phyloP scores from a whole-genome alignment of 371 early-diverging fungal genomes.

The Lichtheimia hyalospora region DNA sequence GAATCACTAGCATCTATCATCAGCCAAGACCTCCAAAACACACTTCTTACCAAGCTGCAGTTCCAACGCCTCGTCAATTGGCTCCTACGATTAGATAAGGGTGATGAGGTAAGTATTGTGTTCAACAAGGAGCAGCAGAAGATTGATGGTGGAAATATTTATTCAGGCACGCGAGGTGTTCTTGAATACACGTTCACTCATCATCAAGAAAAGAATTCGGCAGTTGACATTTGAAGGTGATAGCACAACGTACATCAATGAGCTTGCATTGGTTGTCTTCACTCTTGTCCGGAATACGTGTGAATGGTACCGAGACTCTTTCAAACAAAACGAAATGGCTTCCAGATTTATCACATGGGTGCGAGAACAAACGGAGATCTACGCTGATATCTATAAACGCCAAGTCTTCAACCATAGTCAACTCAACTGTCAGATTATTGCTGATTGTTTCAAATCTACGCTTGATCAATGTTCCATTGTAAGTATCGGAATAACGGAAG shows the following conservation, averaged over 20 bases:
- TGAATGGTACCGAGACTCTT: conserved; percentile 91
- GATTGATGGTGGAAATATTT: neutral
- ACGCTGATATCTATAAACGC: conserved; percentile 81
- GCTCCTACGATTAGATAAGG: conserved; percentile 76
- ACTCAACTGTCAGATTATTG: conserved; percentile 76
- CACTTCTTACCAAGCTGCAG: conserved; percentile 76
- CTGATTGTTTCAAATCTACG: conserved; percentile 81
- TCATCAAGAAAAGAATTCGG: conserved; percentile 79
- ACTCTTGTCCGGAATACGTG: conserved; percentile 89
- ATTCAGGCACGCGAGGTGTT: conserved; percentile 79
- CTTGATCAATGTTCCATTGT: conserved; percentile 74
- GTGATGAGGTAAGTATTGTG: conserved; percentile 58
- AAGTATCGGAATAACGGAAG: conserved; percentile 13
- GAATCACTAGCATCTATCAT: conserved; percentile 65
- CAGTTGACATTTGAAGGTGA: conserved; percentile 89
- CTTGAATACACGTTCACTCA: conserved; percentile 69
- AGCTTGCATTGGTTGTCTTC: conserved; percentile 85
- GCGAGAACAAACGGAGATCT: conserved; percentile 78
- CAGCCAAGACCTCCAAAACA: conserved; percentile 75
- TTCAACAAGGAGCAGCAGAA: neutral
- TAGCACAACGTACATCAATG: conserved; percentile 78
- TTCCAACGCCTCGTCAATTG: conserved; percentile 80
- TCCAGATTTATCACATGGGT: conserved; percentile 95
- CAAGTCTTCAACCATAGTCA: conserved; percentile 84
- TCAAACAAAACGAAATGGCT: conserved; percentile 85